Evolutionary conservation across 2,329 filamentous ascomycete genomes (phyloP).

Genomic region (Penicillium sp.): DNA sequence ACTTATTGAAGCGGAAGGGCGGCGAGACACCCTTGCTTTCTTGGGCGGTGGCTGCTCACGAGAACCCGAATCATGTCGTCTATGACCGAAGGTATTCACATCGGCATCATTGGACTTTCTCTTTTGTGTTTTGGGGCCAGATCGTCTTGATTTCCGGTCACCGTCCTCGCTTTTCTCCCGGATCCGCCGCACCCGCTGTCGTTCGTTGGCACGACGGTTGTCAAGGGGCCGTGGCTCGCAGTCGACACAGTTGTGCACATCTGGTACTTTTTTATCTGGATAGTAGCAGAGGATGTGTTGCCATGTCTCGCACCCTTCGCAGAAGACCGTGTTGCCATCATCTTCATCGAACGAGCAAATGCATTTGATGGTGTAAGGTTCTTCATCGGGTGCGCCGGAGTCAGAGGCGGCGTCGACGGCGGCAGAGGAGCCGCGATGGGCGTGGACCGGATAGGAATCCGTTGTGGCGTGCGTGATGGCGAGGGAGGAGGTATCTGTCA

Average conservation of each 20-base stretch:
- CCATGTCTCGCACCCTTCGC: conserved; percentile 94
- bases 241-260: conserved; percentile 82
- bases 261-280: conserved; percentile 69
- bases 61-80: conserved; percentile 56
- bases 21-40: conserved; percentile 78
- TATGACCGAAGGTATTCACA: conserved; percentile 52
- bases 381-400: conserved; percentile 43
- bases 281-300: conserved; percentile 99
- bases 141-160: conserved; percentile 72
- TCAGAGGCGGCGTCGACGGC: conserved; percentile 43
- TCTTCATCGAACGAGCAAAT: conserved; percentile 92
- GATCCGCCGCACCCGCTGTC: conserved; percentile 63
- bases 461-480: conserved; percentile 50
- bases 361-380: conserved; percentile 88
- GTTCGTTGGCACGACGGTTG: conserved; percentile 69
- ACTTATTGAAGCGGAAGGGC: conserved; percentile 70
- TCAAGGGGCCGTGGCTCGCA: conserved; percentile 79
- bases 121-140: conserved; percentile 77
- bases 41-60: conserved; percentile 63
- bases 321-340: conserved; percentile 96
- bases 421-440: conserved; percentile 42
- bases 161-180: conserved; percentile 58
- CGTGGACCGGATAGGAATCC: conserved; percentile 48
- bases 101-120: conserved; percentile 73
- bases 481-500: conserved; percentile 54